Conservation (phyloP, 495 filamentous ascomycete genomes). For the Daldinia concentrica region DNA sequence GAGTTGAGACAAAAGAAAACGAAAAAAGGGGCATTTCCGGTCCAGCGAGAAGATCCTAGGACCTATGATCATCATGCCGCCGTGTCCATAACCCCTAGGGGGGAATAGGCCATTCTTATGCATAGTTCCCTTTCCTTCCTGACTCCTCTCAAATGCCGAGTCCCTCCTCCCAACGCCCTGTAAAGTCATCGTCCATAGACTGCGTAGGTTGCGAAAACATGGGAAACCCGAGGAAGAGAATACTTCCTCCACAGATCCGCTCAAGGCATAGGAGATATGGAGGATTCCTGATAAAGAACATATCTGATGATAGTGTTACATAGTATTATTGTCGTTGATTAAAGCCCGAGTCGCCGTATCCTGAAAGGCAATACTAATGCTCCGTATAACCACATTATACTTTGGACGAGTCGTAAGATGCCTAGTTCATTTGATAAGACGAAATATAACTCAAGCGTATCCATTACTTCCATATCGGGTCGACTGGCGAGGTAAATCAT, state of each 20-base stretch:
- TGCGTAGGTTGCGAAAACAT: constrained; percentile 39
- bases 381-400: constrained; percentile 18
- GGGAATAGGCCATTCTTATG: constrained; percentile 19
- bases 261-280: constrained; percentile 20
- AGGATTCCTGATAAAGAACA: constrained; percentile 17
- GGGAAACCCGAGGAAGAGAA: constrained; percentile 24
- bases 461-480: constrained; percentile 51
- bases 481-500: constrained; percentile 62
- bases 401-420: constrained; percentile 10
- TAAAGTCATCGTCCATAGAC: constrained; percentile 35
- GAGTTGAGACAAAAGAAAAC: constrained; percentile 23
- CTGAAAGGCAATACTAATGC: constrained; percentile 34
- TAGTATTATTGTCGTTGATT: constrained; percentile 7
- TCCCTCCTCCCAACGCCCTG: constrained; percentile 35
- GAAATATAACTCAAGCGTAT: constrained; percentile 44
- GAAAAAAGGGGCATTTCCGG: constrained; percentile 14
- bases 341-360: constrained; percentile 30
- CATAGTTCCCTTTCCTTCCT: constrained; percentile 32
- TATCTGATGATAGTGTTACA: constrained; percentile 15
- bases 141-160: constrained; percentile 38
- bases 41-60: background rate
- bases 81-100: constrained; percentile 1
- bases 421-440: background rate
- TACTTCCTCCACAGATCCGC: constrained; percentile 16
- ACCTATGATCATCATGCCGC: constrained; percentile 1